Conservation (phyloP, 345 rosid genomes). For the Rhizophora mangle region DNA sequence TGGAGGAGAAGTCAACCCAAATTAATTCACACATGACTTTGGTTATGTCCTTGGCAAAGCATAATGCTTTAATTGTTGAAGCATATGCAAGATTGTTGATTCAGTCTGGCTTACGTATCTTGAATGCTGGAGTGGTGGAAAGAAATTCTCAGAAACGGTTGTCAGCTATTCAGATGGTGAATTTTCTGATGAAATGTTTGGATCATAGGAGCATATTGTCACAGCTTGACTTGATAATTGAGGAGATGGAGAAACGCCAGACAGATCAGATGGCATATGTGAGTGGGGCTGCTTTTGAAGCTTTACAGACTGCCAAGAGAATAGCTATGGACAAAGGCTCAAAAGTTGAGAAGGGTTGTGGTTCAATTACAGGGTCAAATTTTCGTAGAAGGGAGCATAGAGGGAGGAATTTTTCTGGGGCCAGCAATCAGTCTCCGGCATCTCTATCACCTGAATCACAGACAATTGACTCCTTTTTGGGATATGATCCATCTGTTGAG, state of each 20-base stretch:
- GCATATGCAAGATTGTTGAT: slow-evolving; percentile 84
- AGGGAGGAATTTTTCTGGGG: slow-evolving; percentile 27
- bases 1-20: slow-evolving; percentile 74
- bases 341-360: slow-evolving; percentile 53
- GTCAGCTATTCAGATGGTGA: slow-evolving; percentile 88
- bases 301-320: slow-evolving; percentile 71
- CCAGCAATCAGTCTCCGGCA: slow-evolving; percentile 40
- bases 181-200: slow-evolving; percentile 75
- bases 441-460: slow-evolving; percentile 81
- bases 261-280: slow-evolving; percentile 87
- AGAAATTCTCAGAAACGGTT: slow-evolving; percentile 80
- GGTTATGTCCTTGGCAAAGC: slow-evolving; percentile 85
- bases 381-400: slow-evolving; percentile 38
- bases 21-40: slow-evolving; percentile 68
- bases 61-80: slow-evolving; percentile 74
- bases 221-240: slow-evolving; percentile 61
- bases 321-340: slow-evolving; percentile 48
- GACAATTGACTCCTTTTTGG: slow-evolving; percentile 53
- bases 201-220: slow-evolving; percentile 74
- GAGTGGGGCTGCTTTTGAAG: slow-evolving; percentile 88
- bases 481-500: slow-evolving; percentile 52
- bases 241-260: slow-evolving; percentile 82
- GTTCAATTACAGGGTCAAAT: slow-evolving; percentile 69
- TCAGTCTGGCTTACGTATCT: slow-evolving; percentile 61
- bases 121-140: slow-evolving; percentile 54